phyloP scores from a whole-genome alignment of 2,329 filamentous ascomycete species.

The Fusarium sp. region DNA sequence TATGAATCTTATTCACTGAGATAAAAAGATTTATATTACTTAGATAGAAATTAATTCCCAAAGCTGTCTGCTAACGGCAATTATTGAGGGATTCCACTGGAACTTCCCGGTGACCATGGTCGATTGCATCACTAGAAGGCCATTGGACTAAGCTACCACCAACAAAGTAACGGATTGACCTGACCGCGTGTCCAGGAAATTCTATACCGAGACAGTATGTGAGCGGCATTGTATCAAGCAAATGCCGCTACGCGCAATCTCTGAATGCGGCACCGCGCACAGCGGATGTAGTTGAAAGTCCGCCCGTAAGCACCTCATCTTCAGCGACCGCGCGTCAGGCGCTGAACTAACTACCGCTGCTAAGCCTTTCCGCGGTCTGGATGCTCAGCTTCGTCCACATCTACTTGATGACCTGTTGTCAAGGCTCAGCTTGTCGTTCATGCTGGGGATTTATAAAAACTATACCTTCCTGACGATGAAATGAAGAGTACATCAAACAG shows the following conservation, averaged over 20 bases:
- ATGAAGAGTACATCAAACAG: background rate
- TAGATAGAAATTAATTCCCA: no score
- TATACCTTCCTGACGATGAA: background rate
- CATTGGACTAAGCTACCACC: no score
- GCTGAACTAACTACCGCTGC: background rate
- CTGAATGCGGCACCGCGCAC: background rate
- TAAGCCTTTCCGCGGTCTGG: background rate
- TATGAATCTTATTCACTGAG: no score
- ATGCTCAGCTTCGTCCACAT: background rate
- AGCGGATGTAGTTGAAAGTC: constrained; percentile 2
- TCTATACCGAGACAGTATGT: no score
- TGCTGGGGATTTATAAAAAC: constrained; percentile 1
- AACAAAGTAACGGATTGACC: no score
- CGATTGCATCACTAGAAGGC: no score
- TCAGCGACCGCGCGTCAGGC: constrained; percentile 1
- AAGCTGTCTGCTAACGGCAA: no score
- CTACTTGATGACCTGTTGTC: constrained; percentile 1
- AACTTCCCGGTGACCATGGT: no score
- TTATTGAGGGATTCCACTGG: no score
- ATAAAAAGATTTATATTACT: no score
- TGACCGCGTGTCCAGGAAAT: no score
- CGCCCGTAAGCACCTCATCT: background rate
- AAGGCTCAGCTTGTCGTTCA: background rate
- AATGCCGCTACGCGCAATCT: background rate
- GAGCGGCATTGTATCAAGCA: background rate